These are phyloP conservation scores for Sclerotinia nivalis DNA, from an alignment of 2,329 filamentous ascomycete species.

Conservation along the genomic window DNA sequence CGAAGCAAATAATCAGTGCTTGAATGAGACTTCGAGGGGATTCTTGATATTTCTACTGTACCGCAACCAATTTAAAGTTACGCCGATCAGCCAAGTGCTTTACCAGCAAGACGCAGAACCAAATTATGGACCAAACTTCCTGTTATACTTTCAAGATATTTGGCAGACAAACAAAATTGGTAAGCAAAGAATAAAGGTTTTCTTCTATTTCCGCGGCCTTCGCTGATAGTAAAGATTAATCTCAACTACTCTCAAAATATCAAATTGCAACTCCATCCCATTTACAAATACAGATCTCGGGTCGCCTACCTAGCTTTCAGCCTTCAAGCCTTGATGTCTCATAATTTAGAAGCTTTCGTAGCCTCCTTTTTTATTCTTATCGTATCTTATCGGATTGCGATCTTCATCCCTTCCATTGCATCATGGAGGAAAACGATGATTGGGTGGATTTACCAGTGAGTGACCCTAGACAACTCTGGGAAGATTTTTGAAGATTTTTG, in stretches of 20 bases:
- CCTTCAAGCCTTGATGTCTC: background rate
- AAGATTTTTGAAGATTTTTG: background rate
- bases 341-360: background rate
- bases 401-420: conserved; percentile 20
- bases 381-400: conserved; percentile 18
- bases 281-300: background rate
- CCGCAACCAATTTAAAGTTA: background rate
- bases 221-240: too few relatives aligned
- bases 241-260: background rate
- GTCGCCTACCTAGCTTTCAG: background rate
- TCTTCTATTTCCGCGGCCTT: background rate
- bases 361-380: conserved; percentile 11
- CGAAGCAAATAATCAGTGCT: background rate
- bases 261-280: background rate
- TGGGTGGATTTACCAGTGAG: background rate
- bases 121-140: background rate
- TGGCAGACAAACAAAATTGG: background rate
- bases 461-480: too few relatives aligned
- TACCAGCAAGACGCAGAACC: background rate
- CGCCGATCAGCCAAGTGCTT: background rate
- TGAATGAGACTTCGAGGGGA: background rate
- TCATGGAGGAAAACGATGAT: conserved; percentile 12
- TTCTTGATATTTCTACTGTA: background rate
- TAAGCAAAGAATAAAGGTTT: background rate
- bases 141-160: background rate